Evolutionary conservation across 1,284 basidiomycete genomes (phyloP), one percentile per base, ranked within the genome.

Genomic region (Trichosporon coremiiforme): DNA sequence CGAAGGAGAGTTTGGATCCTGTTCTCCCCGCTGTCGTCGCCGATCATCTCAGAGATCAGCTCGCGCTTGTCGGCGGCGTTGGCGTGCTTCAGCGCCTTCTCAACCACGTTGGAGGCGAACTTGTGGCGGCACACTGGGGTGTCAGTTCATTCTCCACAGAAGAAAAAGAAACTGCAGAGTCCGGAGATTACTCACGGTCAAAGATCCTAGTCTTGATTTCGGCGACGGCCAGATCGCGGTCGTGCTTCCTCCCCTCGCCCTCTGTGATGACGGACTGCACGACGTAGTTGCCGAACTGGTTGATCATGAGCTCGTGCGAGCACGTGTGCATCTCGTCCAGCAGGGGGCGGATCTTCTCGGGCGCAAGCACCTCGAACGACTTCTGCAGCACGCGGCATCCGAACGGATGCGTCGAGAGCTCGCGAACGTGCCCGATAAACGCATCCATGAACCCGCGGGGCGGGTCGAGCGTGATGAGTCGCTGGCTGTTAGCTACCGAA

Each of bases 21-120:
- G 62, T 74, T 77, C 62, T 73, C 69, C 29, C 60, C 53, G 5
- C 75, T 78, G 13, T 79, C 77, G 5, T 73, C 63, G 53, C 69
- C 77, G 55, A 81, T 74, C 53, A 97, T 89, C 83, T 97, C 94
- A 25, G 92, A 89, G 69, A 97, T 89, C 71, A 98, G 85, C 38
- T 85, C 81, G 22, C 87, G 87, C 67, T 91, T 88, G 71, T 87
- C 90, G 22, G 89, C 88, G 0, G 86, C 66, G 68, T 88, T 87
- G 0, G 91, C 88, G 25, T 86, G 89, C 25, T 90, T 82, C 62
- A 98, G 86, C 1, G 94, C 94, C 82, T 95, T 94, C 85, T 99
- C 97, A 80, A 94, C 92, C 20, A 99, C 97, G 78, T 99, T 99
- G 5, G 93, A 95, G 0, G 96, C 95, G 78, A 96, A 98, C 83